Base-by-base conservation (phyloP, 2,329 filamentous ascomycete genomes). In the Neofusicoccum ribis region DNA sequence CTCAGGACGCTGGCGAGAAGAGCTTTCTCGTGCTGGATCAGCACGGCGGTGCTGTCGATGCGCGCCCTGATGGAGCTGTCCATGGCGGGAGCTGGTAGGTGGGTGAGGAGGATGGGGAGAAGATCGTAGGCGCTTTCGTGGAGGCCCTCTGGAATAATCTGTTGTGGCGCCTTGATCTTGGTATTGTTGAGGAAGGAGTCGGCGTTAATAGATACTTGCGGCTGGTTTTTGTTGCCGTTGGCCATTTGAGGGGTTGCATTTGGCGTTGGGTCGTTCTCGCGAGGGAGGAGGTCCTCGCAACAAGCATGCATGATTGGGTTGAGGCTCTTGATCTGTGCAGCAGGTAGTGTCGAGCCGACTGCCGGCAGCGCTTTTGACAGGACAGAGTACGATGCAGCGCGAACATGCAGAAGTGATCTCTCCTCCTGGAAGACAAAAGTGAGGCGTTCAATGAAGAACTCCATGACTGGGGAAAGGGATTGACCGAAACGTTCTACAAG, bases 1-100 rank as follows among this genome's bases (percentile, higher is more conserved):
- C 95, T 92, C 66, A 97, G 81, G 12, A 96, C 88, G 74, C 92
- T 94, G 5, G 92, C 88, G 11, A 95, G 73, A 85, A 97, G 91
- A 47, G 91, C 89, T 37, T 88, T 82, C 72, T 88, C 88, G 74
- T 89, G 84, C 66, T 84, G 83, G 5, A 83, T 85, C 23, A 97
- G 79, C 64, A 97, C 89, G 20, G 92, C 90, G 2, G 91, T 91
- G 68, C 91, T 90, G 72, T 97, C 92, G 68, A 97, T 83, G 56
- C 92, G 86, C 11, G 88, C 86, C 61, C 94, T 89, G 20, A 92
- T 74, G 1, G 90, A 86, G 8, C 89, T 86, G n/a, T 90, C 85
- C 43, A 96, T 78, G 72, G 87, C 83, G 58, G 87, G 82, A 64
- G 90, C 86, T 1, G 89, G 88, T 3, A 95, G 77, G 65, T 83